Base-by-base conservation (phyloP, 2,329 filamentous ascomycete species). In the Aspergillus sp. region DNA sequence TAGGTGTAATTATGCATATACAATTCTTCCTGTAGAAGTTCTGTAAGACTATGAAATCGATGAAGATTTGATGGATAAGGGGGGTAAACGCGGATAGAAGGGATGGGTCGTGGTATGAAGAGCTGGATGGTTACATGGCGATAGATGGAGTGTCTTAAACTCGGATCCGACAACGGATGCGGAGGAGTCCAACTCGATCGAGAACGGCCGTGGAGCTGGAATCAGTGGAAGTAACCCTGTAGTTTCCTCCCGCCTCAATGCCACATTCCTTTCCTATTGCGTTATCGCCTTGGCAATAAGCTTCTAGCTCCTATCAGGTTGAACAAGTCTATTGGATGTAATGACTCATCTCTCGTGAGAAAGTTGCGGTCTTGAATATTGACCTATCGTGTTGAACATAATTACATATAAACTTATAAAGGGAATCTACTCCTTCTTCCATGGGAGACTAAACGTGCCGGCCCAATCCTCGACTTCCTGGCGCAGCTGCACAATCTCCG, bases 401-500 rank as follows among this genome's bases (percentile, higher is more conserved):
- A 65, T 56, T 30, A 30, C 26, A 30, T 30, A 30, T 30, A 30
- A 30, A 59, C 61, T 63, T 63, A 49, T 24, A 42, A 42, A 44
- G 18, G 48, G 42, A 48, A n/a, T 47, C n/a, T 83, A 83, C 66
- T 89, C 86, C 66, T 84, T 84, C 4, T 87, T 88, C 59, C 85
- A 84, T 74, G 95, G 95, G 64, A 99, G 87, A 68, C 93, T 93
- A 86, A 99, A 99, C 62, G 85, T 88, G 68, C 84, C 84, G 71
- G 91, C 91, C 93, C 93, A 99, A 48, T 82, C 81, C 53, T 93
- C 85, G 71, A 99, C 95, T 83, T 98, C 93, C 80, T 91, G 89
- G 80, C 88, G 89, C 74, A 97, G 82, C 66, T 85, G 84, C 72
- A 90, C 89, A 80, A 99, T 93, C 81, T 93, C 90, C 50, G 86